Percentiles rank a stretch among this genome's conserved stretches.
Conservation (phyloP, 176 grass and related monocot species). For the Tuctoria greenei region DNA sequence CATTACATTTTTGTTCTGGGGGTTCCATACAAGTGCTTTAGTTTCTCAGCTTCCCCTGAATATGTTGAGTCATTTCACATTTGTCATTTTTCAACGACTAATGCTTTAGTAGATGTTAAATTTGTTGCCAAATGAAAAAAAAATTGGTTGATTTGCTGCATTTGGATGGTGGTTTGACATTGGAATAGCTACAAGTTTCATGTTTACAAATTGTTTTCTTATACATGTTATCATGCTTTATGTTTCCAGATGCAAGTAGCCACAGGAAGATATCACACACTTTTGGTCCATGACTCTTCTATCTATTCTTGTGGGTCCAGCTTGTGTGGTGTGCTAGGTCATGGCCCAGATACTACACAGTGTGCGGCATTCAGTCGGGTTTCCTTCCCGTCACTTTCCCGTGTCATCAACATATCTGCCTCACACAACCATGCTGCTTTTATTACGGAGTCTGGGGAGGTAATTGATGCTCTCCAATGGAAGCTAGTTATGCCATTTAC, state of each 20-base stretch:
- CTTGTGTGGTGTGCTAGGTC: slow-evolving; percentile 97
- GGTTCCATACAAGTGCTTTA: background rate
- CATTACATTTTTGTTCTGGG: too few species aligned
- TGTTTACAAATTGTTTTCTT: slow-evolving; percentile 42
- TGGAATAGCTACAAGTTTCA: too few species aligned
- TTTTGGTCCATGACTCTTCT: slow-evolving; percentile 90
- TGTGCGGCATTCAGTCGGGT: slow-evolving; percentile 75
- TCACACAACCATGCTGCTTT: slow-evolving; percentile 95
- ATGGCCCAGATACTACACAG: slow-evolving; percentile 93
- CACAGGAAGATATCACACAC: slow-evolving; percentile 96
- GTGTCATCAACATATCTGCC: slow-evolving; percentile 82
- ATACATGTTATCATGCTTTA: slow-evolving; percentile 39
- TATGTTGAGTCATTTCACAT: too few species aligned
- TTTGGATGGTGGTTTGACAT: too few species aligned
- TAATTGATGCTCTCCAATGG: slow-evolving; percentile 41
- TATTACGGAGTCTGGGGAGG: slow-evolving; percentile 88
- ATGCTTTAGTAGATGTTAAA: too few species aligned
- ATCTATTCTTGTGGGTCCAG: slow-evolving; percentile 98
- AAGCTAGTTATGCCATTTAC: background rate
- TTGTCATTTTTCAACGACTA: too few species aligned
- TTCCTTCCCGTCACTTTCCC: slow-evolving; percentile 78
- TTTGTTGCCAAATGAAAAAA: too few species aligned
- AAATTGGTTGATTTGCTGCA: too few species aligned
- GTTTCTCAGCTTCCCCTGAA: too few species aligned
- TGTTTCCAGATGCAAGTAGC: slow-evolving; percentile 96